Evolutionary conservation across 1,284 basidiomycete genomes (phyloP).

Genomic region (Malassezia caprae): DNA sequence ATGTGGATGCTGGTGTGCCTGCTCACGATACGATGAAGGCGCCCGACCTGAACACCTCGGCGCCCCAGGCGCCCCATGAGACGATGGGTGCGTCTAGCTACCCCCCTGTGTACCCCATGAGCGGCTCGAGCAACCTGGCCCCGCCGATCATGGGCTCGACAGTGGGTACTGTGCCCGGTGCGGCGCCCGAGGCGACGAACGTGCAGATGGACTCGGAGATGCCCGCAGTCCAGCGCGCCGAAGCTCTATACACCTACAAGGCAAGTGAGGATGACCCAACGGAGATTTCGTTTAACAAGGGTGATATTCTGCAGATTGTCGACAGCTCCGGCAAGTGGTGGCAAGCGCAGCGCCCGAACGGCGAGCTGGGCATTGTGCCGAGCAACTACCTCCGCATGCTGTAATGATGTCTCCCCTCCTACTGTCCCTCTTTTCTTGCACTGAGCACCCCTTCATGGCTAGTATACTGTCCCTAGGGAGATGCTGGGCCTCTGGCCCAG

Average conservation of each 20-base stretch:
- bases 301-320: conserved; percentile 82
- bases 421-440: not conserved
- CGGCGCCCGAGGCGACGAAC: conserved; percentile 19
- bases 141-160: conserved; percentile 34
- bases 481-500: not conserved
- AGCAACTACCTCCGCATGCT: conserved; percentile 48
- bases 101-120: conserved; percentile 32
- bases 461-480: not conserved
- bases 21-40: not conserved
- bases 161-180: conserved; percentile 22
- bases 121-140: conserved; percentile 24
- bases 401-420: conserved; percentile 11
- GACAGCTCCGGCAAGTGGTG: conserved; percentile 69
- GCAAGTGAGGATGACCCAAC: conserved; percentile 89
- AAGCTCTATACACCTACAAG: conserved; percentile 74
- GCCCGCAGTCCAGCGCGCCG: conserved; percentile 60
- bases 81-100: conserved; percentile 21
- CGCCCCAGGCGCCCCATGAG: conserved; percentile 21
- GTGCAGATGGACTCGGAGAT: conserved; percentile 3
- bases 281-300: conserved; percentile 87
- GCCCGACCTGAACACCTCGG: conserved; percentile 19
- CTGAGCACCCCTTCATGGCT: not conserved
- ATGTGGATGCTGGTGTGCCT: not conserved
- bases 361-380: conserved; percentile 60
- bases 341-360: conserved; percentile 78